These are phyloP conservation scores for Penicillium sp. DNA, from an alignment of 2,329 filamentous ascomycete species.

Conservation along the genomic window DNA sequence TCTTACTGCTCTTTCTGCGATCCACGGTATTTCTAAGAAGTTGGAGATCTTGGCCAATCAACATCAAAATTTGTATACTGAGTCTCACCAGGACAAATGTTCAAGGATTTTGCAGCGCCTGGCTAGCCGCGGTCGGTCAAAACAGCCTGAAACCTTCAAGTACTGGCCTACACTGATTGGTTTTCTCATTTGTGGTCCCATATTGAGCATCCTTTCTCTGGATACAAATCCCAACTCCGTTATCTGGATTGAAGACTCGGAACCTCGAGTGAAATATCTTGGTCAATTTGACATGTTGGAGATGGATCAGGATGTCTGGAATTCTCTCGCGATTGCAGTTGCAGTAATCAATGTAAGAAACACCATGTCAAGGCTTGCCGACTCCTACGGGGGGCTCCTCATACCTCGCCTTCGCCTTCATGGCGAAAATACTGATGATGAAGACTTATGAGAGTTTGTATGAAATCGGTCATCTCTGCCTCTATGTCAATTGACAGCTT, in stretches of 20 bases:
- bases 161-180: slow-evolving; percentile 53
- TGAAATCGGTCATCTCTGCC: background rate
- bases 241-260: slow-evolving; percentile 13
- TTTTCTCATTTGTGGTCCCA: slow-evolving; percentile 52
- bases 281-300: slow-evolving; percentile 55
- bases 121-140: background rate
- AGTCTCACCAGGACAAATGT: background rate
- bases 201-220: slow-evolving; percentile 54
- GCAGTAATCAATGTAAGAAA: slow-evolving; percentile 54
- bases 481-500: background rate
- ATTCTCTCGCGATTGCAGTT: slow-evolving; percentile 57
- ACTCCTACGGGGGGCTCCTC: slow-evolving; percentile 24
- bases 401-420: slow-evolving; percentile 5
- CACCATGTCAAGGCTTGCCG: slow-evolving; percentile 47
- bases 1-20: slow-evolving; percentile 41
- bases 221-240: slow-evolving; percentile 38
- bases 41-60: slow-evolving; percentile 44
- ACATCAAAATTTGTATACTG: slow-evolving; percentile 38
- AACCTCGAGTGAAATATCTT: slow-evolving; percentile 37
- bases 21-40: slow-evolving; percentile 44
- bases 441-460: slow-evolving; percentile 4
- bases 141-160: background rate
- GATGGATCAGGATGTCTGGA: slow-evolving; percentile 59
- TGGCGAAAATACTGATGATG: slow-evolving; percentile 2
- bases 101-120: background rate